Conservation (phyloP, 2,329 filamentous ascomycete genomes). For the Corynespora cassiicola region DNA sequence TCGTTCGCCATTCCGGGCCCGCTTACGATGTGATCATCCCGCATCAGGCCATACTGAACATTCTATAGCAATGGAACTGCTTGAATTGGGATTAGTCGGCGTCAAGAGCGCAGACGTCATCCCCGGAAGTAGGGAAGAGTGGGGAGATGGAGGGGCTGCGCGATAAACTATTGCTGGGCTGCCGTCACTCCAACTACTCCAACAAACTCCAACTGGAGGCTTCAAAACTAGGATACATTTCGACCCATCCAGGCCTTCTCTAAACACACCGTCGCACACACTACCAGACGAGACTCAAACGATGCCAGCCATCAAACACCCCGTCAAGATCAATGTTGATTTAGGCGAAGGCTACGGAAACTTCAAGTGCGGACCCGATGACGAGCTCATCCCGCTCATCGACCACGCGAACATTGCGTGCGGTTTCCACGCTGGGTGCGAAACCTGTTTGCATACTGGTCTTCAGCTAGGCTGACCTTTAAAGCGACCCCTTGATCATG, state of each 20-base stretch:
- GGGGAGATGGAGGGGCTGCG: slow-evolving; percentile 5
- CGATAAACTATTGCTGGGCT: too few relatives aligned
- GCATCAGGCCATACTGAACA: too few relatives aligned
- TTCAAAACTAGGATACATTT: too few relatives aligned
- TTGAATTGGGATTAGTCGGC: too few relatives aligned
- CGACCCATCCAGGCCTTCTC: too few relatives aligned
- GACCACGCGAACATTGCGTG: slow-evolving; percentile 70
- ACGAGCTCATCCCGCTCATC: slow-evolving; percentile 66
- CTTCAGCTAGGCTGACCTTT: slow-evolving; percentile 11
- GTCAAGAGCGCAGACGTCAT: slow-evolving; percentile 6
- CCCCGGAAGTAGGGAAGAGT: not conserved
- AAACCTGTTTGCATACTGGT: not conserved
- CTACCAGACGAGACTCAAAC: too few relatives aligned
- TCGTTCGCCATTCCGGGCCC: too few relatives aligned
- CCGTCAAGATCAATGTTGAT: slow-evolving; percentile 62
- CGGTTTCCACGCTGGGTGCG: slow-evolving; percentile 59
- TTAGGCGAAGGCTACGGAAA: slow-evolving; percentile 62
- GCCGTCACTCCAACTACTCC: too few relatives aligned
- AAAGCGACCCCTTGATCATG: slow-evolving; percentile 68
- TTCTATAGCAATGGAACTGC: too few relatives aligned
- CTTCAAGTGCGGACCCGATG: slow-evolving; percentile 62
- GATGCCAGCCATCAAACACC: slow-evolving; percentile 59
- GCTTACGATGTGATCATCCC: too few relatives aligned
- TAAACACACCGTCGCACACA: too few relatives aligned
- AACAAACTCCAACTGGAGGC: too few relatives aligned